Conservation (phyloP, 257 asterid genomes). For the Solanum chaucha region DNA sequence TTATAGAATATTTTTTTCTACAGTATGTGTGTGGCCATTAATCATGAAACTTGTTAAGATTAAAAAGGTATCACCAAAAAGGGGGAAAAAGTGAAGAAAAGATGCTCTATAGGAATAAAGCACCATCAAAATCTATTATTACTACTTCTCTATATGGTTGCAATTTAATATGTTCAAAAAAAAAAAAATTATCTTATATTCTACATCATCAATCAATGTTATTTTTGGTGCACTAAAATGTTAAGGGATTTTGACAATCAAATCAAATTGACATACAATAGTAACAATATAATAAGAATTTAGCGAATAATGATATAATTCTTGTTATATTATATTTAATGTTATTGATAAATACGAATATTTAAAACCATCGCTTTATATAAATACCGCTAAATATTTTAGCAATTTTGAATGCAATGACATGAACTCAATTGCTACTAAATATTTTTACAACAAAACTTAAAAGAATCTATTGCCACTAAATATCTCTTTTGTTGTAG, state of each 20-base stretch:
- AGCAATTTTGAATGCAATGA: neutral
- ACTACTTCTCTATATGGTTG: neutral
- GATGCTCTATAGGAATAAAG: neutral
- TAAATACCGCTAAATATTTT: too few relatives aligned
- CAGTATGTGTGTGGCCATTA: neutral
- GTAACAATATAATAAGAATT: neutral
- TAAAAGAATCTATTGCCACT: too few relatives aligned
- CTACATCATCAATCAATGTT: neutral
- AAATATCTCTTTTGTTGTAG: too few relatives aligned
- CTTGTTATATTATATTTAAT: too few relatives aligned
- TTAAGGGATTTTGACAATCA: neutral
- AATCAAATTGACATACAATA: neutral
- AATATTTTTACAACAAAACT: too few relatives aligned
- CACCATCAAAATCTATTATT: neutral
- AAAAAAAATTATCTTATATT: neutral
- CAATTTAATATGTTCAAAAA: neutral
- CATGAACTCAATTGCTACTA: too few relatives aligned
- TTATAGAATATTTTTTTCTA: neutral
- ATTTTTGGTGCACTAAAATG: neutral
- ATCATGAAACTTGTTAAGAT: neutral
- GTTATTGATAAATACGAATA: too few relatives aligned
- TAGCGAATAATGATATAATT: neutral
- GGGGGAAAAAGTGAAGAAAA: neutral
- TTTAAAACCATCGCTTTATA: too few relatives aligned
- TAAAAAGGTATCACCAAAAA: neutral